Conservation (phyloP, 805 yeast species). For the Nakazawaea peltata region DNA sequence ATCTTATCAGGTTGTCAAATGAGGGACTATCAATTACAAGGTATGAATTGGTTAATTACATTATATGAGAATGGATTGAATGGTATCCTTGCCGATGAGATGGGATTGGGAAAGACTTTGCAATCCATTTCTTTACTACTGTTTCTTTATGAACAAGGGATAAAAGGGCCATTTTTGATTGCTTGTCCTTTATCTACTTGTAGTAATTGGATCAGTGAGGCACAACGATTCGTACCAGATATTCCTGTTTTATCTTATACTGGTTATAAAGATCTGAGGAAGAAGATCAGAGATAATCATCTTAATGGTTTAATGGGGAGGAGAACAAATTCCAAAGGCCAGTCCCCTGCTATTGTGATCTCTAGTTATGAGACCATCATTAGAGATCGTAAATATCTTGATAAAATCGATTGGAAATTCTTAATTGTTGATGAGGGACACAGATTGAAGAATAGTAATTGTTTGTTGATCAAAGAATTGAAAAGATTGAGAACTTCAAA, state of each 20-base stretch:
- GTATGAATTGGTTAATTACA: slow-evolving; percentile 85
- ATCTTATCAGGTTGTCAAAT: slow-evolving; percentile 48
- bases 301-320: slow-evolving; percentile 9
- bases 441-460: slow-evolving; percentile 77
- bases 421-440: slow-evolving; percentile 95
- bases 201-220: slow-evolving; percentile 76
- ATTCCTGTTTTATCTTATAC: slow-evolving; percentile 55
- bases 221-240: slow-evolving; percentile 64
- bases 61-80: slow-evolving; percentile 89
- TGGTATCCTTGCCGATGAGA: slow-evolving; percentile 94
- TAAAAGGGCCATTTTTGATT: slow-evolving; percentile 69
- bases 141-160: slow-evolving; percentile 70
- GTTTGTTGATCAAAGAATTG: slow-evolving; percentile 63
- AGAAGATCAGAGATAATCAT: slow-evolving; percentile 25
- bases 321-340: slow-evolving; percentile 13
- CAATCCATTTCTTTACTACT: slow-evolving; percentile 78
- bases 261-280: slow-evolving; percentile 56
- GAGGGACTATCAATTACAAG: slow-evolving; percentile 83
- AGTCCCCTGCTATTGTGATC: slow-evolving; percentile 45
- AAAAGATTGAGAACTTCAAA: slow-evolving; percentile 63
- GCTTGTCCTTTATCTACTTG: slow-evolving; percentile 82
- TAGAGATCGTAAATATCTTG: slow-evolving; percentile 52
- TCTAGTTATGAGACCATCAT: slow-evolving; percentile 81
- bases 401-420: slow-evolving; percentile 62
- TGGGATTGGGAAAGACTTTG: slow-evolving; percentile 94